Percentiles rank a stretch among this genome's conserved stretches.
Conservation (phyloP, 1,139 yeast genomes). For the Saccharomycopsis hybrid region DNA sequence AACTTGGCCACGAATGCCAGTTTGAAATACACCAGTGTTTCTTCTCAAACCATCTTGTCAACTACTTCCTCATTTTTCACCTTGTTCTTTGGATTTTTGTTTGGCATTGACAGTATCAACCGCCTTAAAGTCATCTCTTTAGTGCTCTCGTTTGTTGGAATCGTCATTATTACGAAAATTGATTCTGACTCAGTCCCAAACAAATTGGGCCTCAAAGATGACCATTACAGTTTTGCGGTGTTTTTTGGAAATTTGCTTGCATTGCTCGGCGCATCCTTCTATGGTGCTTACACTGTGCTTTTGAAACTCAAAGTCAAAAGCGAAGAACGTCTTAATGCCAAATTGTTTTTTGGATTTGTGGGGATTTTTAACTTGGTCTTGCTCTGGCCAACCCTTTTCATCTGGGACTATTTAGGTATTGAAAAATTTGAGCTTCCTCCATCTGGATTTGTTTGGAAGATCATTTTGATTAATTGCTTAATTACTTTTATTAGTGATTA, state of each 20-base stretch:
- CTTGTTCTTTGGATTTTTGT: constrained; percentile 68
- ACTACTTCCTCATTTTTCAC: constrained; percentile 94
- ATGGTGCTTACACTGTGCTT: constrained; percentile 87
- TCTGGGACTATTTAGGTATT: constrained; percentile 54
- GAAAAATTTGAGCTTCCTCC: constrained; percentile 73
- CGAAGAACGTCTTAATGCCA: constrained; percentile 74
- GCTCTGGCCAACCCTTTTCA: constrained; percentile 77
- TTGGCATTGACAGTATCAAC: constrained; percentile 64
- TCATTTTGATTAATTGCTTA: constrained; percentile 59
- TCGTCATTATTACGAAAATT: constrained; percentile 64
- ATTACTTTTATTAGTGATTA: constrained; percentile 84
- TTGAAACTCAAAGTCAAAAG: constrained; percentile 65
- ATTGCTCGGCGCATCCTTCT: constrained; percentile 72
- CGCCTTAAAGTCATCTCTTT: constrained; percentile 61
- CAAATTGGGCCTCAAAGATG: background rate
- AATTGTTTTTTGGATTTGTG: constrained; percentile 87
- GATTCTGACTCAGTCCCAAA: constrained; percentile 36
- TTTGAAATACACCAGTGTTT: constrained; percentile 81
- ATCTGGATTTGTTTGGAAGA: constrained; percentile 41
- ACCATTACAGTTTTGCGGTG: constrained; percentile 5
- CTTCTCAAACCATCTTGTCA: constrained; percentile 85
- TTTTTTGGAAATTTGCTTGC: constrained; percentile 77
- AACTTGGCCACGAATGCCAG: constrained; percentile 86
- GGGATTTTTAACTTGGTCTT: constrained; percentile 72
- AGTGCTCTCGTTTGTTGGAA: constrained; percentile 69